Percentiles rank a stretch among this genome's conserved stretches.
Conservation (phyloP, 2,329 filamentous ascomycete genomes). For the Xylariales sp. region DNA sequence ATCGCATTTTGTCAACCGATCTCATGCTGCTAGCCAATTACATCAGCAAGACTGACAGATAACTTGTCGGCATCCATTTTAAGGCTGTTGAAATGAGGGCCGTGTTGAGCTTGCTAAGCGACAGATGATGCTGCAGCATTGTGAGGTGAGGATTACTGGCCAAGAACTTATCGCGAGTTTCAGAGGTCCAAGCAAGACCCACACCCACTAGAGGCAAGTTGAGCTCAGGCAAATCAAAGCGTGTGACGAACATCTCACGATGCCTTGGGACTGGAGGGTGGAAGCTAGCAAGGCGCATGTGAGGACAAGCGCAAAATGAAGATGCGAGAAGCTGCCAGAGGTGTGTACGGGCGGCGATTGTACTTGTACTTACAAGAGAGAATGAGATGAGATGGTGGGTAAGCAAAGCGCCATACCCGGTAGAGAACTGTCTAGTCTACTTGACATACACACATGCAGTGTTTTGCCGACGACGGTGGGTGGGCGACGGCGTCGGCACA, state of each 20-base stretch:
- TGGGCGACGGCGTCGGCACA: conserved; percentile 7
- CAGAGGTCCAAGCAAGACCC: not conserved
- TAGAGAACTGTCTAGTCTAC: conserved; percentile 8
- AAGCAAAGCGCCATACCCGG: conserved; percentile 15
- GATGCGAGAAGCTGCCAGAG: conserved; percentile 2
- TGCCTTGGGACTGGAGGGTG: conserved; percentile 10
- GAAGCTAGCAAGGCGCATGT: conserved; percentile 15
- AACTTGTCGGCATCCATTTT: too few species aligned
- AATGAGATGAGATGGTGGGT: too few species aligned
- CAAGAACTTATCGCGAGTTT: conserved; percentile 1
- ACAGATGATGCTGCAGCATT: too few species aligned
- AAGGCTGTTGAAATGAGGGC: too few species aligned
- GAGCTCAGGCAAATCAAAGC: too few species aligned
- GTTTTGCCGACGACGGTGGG: conserved; percentile 2
- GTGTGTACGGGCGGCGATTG: conserved; percentile 6
- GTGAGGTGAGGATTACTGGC: too few species aligned
- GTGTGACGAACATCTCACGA: too few species aligned
- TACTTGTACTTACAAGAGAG: too few species aligned
- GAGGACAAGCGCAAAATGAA: conserved; percentile 2
- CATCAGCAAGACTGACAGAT: too few species aligned
- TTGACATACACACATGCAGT: conserved; percentile 3
- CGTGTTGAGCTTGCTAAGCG: too few species aligned
- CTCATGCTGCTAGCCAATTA: too few species aligned
- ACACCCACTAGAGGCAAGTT: conserved; percentile 5
- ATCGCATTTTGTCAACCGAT: too few species aligned